These are phyloP conservation scores for Pulveroboletus ravenelii DNA, from an alignment of 768 basidiomycete genomes.

Conservation along the genomic window DNA sequence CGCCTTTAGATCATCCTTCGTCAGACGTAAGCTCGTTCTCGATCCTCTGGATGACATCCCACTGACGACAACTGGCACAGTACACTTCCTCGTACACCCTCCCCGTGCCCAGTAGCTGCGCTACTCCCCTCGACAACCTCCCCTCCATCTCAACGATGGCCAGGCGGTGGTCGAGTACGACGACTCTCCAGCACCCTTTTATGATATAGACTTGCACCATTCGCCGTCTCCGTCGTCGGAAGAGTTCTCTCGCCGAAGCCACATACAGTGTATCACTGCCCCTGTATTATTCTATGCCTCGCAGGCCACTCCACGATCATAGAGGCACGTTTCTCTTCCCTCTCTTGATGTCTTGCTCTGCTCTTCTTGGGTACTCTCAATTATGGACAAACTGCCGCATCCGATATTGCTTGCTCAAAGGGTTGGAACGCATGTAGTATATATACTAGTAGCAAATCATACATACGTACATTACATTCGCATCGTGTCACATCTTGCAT, in stretches of 20 bases:
- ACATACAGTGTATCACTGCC: slow-evolving; percentile 13
- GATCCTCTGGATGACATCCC: neutral
- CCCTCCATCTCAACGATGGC: slow-evolving; percentile 33
- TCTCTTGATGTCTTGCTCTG: slow-evolving; percentile 28
- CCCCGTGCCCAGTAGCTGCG: slow-evolving; percentile 24
- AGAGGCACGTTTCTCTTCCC: neutral
- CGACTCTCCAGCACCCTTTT: slow-evolving; percentile 31
- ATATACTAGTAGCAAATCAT: slow-evolving; percentile 19
- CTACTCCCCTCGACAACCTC: slow-evolving; percentile 30
- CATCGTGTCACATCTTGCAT: slow-evolving; percentile 20
- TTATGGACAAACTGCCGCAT: slow-evolving; percentile 24
- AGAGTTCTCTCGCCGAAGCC: slow-evolving; percentile 5
- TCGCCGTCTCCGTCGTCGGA: slow-evolving; percentile 3
- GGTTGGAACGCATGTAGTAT: slow-evolving; percentile 34
- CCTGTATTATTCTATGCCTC: slow-evolving; percentile 11
- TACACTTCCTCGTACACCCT: slow-evolving; percentile 24
- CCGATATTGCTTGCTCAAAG: slow-evolving; percentile 19
- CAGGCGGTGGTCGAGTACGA: slow-evolving; percentile 36
- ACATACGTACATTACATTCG: slow-evolving; percentile 25
- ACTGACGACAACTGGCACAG: slow-evolving; percentile 17
- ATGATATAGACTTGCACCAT: slow-evolving; percentile 28
- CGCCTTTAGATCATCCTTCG: slow-evolving; percentile 19
- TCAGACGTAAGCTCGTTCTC: slow-evolving; percentile 23
- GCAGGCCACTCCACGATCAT: neutral
- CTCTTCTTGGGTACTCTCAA: slow-evolving; percentile 25